Evolutionary conservation across 371 early-diverging fungal species (phyloP).

Genomic region (Gilbertella persicaria): DNA sequence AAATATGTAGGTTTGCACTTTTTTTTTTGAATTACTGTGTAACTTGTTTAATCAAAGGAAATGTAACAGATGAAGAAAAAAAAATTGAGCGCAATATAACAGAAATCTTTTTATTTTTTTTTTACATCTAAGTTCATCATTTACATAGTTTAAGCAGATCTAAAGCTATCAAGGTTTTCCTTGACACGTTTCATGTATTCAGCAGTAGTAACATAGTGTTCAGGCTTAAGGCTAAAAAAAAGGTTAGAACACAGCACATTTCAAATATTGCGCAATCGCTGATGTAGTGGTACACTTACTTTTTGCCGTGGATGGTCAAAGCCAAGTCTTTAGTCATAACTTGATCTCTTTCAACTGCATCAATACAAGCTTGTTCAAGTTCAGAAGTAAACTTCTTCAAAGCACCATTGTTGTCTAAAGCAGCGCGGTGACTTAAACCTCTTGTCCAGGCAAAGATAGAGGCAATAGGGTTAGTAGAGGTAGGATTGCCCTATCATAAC

Average conservation of each 20-base stretch:
- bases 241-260: conserved; percentile 8
- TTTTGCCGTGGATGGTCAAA: conserved; percentile 74
- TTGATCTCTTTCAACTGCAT: conserved; percentile 74
- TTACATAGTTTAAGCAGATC: conserved; percentile 7
- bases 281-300: conserved; percentile 25
- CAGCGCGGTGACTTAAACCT: conserved; percentile 89
- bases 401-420: conserved; percentile 77
- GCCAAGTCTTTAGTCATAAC: conserved; percentile 97
- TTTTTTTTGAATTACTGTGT: neutral
- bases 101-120: neutral
- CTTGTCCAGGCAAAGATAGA: conserved; percentile 95
- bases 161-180: conserved; percentile 55
- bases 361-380: conserved; percentile 84
- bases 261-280: conserved; percentile 18
- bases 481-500: conserved; percentile 55
- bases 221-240: conserved; percentile 52
- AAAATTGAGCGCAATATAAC: neutral
- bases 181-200: conserved; percentile 80
- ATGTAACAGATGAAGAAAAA: conserved; percentile 5
- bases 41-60: neutral
- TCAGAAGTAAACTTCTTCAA: conserved; percentile 67
- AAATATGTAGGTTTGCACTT: neutral
- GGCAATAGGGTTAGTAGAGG: conserved; percentile 92
- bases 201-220: conserved; percentile 76
- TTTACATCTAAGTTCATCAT: neutral